A percentile compares a stretch with the other conserved stretches of the same genome.
phyloP scores from a whole-genome alignment of 2,329 filamentous ascomycete species.

The Ceratocystis eucalypticola region DNA sequence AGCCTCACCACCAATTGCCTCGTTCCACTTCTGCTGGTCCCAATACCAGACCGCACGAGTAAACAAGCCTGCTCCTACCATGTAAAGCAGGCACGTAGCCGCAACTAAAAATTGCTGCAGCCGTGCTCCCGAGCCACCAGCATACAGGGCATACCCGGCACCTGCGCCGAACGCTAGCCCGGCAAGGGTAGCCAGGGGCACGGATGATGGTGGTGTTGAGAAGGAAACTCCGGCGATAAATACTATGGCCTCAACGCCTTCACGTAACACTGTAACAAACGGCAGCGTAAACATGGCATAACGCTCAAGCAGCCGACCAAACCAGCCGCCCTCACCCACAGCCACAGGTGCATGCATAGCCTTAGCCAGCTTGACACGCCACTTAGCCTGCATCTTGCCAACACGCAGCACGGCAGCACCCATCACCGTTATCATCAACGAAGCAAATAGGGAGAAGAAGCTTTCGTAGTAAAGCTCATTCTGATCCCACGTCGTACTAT shows the following conservation, averaged over 20 bases:
- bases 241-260: constrained; percentile 74
- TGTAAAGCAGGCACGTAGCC: constrained; percentile 71
- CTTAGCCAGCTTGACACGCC: constrained; percentile 67
- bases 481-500: constrained; percentile 44
- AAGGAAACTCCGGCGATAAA: constrained; percentile 78
- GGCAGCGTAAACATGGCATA: constrained; percentile 79
- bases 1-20: constrained; percentile 45
- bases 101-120: constrained; percentile 64
- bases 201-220: constrained; percentile 56
- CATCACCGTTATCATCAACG: constrained; percentile 68
- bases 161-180: constrained; percentile 53
- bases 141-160: constrained; percentile 66
- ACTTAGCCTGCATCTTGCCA: constrained; percentile 73
- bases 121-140: constrained; percentile 33
- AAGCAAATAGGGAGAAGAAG: constrained; percentile 59
- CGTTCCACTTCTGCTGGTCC: constrained; percentile 56
- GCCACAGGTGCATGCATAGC: constrained; percentile 44
- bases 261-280: constrained; percentile 75
- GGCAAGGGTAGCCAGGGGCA: constrained; percentile 62
- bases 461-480: constrained; percentile 73
- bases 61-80: constrained; percentile 71
- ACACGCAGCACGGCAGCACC: constrained; percentile 69
- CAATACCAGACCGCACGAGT: constrained; percentile 64
- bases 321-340: constrained; percentile 35
- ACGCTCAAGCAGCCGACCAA: constrained; percentile 57